Conservation (phyloP, 108 stramenopile genomes). For the Fragilaria crotonensis region DNA sequence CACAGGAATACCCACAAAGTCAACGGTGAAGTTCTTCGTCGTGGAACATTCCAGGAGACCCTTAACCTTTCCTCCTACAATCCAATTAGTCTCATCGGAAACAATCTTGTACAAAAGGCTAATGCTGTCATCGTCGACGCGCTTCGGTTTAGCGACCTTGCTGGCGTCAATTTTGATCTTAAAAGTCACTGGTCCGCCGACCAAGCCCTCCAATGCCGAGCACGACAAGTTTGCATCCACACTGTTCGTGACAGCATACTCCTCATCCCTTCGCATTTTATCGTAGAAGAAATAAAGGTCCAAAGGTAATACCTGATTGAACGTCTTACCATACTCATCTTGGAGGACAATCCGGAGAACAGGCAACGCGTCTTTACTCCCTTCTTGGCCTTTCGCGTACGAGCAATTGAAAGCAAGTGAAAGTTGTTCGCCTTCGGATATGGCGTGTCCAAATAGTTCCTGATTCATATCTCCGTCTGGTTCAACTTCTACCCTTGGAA, state of each 20-base stretch:
- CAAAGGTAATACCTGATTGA: slow-evolving; percentile 46
- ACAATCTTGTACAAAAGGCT: slow-evolving; percentile 33
- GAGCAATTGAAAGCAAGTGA: slow-evolving; percentile 51
- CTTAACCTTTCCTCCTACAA: slow-evolving; percentile 56
- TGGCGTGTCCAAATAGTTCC: slow-evolving; percentile 33
- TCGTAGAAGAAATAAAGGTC: slow-evolving; percentile 42
- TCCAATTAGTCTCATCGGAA: slow-evolving; percentile 49
- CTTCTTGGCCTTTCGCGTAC: slow-evolving; percentile 8
- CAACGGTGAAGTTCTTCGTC: slow-evolving; percentile 21
- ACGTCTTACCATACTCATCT: slow-evolving; percentile 52
- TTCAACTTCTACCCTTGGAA: slow-evolving; percentile 35
- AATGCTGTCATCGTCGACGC: not conserved
- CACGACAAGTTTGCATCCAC: slow-evolving; percentile 35
- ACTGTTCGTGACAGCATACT: slow-evolving; percentile 14
- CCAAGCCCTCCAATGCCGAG: slow-evolving; percentile 34
- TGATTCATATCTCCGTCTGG: slow-evolving; percentile 44
- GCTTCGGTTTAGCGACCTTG: not conserved
- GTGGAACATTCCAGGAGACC: slow-evolving; percentile 34
- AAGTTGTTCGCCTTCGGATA: slow-evolving; percentile 53
- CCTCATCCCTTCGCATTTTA: slow-evolving; percentile 31
- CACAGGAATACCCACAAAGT: slow-evolving; percentile 56
- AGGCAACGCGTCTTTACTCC: slow-evolving; percentile 16
- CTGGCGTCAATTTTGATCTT: slow-evolving; percentile 32
- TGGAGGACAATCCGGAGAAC: slow-evolving; percentile 39
- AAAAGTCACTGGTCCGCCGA: slow-evolving; percentile 58